Evolutionary conservation across 208 protist species (phyloP).

Genomic region (Sergeia podlipaevii): DNA sequence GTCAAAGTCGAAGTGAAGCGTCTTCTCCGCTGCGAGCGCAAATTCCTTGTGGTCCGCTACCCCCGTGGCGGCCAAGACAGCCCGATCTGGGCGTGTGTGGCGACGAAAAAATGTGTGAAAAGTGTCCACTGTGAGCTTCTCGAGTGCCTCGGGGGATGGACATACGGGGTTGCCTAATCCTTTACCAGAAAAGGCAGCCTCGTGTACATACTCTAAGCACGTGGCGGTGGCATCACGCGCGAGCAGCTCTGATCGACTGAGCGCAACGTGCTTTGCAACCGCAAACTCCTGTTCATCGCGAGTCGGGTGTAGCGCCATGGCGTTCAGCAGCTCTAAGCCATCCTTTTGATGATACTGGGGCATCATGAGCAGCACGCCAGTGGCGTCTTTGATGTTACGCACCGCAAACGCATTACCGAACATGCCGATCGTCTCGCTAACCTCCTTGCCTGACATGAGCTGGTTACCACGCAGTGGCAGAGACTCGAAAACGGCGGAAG

Average conservation of each 20-base stretch:
- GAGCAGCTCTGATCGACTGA: conserved; percentile 42
- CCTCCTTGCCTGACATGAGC: conserved; percentile 38
- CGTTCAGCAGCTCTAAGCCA: conserved; percentile 73
- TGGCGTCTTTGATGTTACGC: conserved; percentile 85
- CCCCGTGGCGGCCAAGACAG: conserved; percentile 78
- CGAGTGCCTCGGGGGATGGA: conserved; percentile 46
- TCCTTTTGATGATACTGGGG: conserved; percentile 76
- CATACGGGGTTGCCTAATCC: conserved; percentile 63
- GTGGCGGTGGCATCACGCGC: conserved; percentile 71
- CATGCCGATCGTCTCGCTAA: conserved; percentile 59
- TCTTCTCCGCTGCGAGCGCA: conserved; percentile 51
- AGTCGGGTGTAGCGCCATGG: conserved; percentile 72
- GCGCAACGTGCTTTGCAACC: conserved; percentile 52
- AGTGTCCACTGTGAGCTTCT: conserved; percentile 53
- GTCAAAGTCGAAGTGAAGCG: conserved; percentile 43
- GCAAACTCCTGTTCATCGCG: conserved; percentile 57
- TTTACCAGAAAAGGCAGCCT: conserved; percentile 81
- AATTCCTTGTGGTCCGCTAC: conserved; percentile 72
- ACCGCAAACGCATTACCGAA: conserved; percentile 81
- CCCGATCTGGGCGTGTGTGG: conserved; percentile 63
- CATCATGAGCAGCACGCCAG: conserved; percentile 75
- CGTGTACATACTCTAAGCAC: conserved; percentile 88
- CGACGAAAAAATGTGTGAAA: conserved; percentile 62
- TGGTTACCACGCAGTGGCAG: conserved; percentile 67
- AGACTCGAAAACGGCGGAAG: conserved; percentile 73